phyloP scores from a whole-genome alignment of 805 yeast species.

The Teunomyces aglyptinius region DNA sequence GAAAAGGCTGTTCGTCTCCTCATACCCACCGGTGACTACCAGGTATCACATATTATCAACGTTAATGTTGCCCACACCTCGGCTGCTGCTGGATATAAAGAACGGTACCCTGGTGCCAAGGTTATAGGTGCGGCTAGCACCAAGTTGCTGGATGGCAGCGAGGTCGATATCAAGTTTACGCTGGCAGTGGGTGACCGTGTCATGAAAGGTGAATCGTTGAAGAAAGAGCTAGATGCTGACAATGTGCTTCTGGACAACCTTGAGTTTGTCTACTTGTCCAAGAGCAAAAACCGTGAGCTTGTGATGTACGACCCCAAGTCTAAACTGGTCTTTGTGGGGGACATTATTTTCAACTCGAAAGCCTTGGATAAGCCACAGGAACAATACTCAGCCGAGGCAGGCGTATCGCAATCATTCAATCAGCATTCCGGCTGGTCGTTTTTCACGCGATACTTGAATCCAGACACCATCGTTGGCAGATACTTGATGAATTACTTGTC shows the following conservation, averaged over 20 bases:
- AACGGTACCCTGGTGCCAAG: slow-evolving; percentile 12
- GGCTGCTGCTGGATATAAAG: slow-evolving; percentile 11
- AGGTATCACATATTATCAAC: slow-evolving; percentile 12
- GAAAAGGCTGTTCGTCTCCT: slow-evolving; percentile 11
- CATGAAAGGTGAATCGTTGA: slow-evolving; percentile 18
- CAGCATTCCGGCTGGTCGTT: slow-evolving; percentile 15
- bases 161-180: slow-evolving; percentile 5
- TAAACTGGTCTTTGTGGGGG: slow-evolving; percentile 12
- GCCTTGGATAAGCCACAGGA: slow-evolving; percentile 9
- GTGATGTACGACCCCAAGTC: slow-evolving; percentile 12
- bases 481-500: background rate
- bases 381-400: slow-evolving; percentile 14
- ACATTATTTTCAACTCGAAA: slow-evolving; percentile 13
- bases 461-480: slow-evolving; percentile 10
- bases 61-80: slow-evolving; percentile 14
- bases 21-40: slow-evolving; percentile 6
- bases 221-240: slow-evolving; percentile 9
- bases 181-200: slow-evolving; percentile 12
- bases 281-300: slow-evolving; percentile 13
- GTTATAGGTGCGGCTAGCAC: slow-evolving; percentile 11
- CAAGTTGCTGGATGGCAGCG: background rate
- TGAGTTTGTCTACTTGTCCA: slow-evolving; percentile 11
- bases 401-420: slow-evolving; percentile 10
- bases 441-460: slow-evolving; percentile 10
- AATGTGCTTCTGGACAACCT: slow-evolving; percentile 8